Conservation (phyloP, 345 rosid genomes). For the Theobroma cacao region DNA sequence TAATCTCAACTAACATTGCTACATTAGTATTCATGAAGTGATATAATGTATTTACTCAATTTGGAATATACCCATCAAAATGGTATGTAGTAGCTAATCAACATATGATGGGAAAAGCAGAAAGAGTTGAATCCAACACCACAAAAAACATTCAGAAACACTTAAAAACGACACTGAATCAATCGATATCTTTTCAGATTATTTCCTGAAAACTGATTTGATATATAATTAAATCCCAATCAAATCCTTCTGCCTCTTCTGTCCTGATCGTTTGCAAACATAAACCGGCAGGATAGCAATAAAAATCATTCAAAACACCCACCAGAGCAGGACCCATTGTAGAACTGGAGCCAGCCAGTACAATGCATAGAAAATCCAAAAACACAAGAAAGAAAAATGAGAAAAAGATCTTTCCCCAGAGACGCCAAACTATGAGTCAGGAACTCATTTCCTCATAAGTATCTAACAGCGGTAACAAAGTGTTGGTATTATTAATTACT, state of each 20-base stretch:
- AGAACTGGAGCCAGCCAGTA: not conserved
- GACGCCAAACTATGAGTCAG: not conserved
- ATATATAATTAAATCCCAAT: not conserved
- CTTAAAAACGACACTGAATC: not conserved
- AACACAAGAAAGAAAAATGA: not conserved
- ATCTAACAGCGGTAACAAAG: not conserved
- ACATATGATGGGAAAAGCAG: too few relatives aligned
- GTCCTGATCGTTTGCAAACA: not conserved
- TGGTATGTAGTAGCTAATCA: not conserved
- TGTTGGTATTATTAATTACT: too few relatives aligned
- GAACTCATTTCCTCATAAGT: not conserved
- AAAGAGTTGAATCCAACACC: not conserved
- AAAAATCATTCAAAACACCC: not conserved
- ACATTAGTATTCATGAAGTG: too few relatives aligned
- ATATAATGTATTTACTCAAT: too few relatives aligned
- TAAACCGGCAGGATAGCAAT: not conserved
- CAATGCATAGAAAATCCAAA: not conserved
- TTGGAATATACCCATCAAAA: not conserved
- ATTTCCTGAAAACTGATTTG: not conserved
- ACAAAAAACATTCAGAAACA: not conserved
- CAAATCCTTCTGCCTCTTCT: not conserved
- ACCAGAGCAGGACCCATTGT: not conserved
- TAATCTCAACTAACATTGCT: too few relatives aligned
- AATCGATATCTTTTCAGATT: not conserved
- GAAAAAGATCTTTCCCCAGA: not conserved